Evolutionary conservation across 2,329 filamentous ascomycete species (phyloP).

Genomic region (Fusarium sublunatum): DNA sequence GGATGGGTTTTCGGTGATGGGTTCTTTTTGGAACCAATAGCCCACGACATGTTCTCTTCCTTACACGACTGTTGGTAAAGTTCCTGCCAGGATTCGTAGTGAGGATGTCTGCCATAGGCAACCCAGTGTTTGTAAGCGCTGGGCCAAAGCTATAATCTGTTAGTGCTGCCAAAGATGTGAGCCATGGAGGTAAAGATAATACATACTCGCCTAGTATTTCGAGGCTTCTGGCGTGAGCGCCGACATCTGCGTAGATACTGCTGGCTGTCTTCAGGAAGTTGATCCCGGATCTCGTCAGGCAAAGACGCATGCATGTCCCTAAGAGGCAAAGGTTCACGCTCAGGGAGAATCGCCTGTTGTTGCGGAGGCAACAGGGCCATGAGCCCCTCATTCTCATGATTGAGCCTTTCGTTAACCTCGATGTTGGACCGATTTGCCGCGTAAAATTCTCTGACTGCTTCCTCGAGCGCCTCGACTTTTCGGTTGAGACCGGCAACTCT

Average conservation of each 20-base stretch:
- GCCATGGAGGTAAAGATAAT: fast-evolving
- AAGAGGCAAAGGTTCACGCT: not conserved
- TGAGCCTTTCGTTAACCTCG: not conserved
- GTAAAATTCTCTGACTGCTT: conserved; percentile 9
- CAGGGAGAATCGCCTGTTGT: not conserved
- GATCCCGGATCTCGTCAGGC: fast-evolving
- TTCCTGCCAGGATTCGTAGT: not conserved
- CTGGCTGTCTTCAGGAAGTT: not conserved
- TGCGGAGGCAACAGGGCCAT: not conserved
- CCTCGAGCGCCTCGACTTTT: fast-evolving
- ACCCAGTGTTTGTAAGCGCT: not conserved
- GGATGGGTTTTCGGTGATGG: conserved; percentile 25
- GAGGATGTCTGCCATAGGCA: fast-evolving
- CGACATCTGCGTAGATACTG: not conserved
- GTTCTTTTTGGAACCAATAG: not conserved
- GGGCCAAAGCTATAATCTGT: conserved; percentile 26
- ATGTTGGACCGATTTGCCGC: not conserved
- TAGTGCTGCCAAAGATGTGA: not conserved
- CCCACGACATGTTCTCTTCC: conserved; percentile 39
- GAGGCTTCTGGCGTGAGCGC: fast-evolving
- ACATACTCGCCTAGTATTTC: conserved; percentile 24
- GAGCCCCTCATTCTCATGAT: not conserved
- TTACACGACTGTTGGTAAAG: conserved; percentile 32
- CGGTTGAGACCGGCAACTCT: not conserved
- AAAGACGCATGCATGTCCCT: conserved; percentile 1